A percentile compares a stretch with the other conserved stretches of the same genome.
Conservation (phyloP, 108 stramenopile species). For the Epithemia pelagica region DNA sequence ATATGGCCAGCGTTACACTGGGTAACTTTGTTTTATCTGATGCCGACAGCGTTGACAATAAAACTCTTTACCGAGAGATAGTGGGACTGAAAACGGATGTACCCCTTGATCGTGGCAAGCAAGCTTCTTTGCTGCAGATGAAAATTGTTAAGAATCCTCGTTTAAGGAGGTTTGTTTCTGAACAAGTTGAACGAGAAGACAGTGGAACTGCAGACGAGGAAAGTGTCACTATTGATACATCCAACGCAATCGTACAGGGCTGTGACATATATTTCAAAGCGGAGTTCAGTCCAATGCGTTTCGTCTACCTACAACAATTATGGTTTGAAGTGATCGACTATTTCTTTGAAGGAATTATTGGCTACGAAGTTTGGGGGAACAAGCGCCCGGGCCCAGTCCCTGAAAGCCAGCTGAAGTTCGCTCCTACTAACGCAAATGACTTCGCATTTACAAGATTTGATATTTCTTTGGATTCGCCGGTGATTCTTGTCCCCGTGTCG, state of each 20-base stretch:
- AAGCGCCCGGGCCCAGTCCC: slow-evolving; percentile 7
- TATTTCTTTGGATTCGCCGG: slow-evolving; percentile 52
- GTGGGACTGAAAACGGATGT: slow-evolving; percentile 46
- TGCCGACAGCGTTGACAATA: slow-evolving; percentile 24
- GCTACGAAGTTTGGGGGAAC: slow-evolving; percentile 61
- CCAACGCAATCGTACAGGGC: slow-evolving; percentile 22
- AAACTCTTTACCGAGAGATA: slow-evolving; percentile 60
- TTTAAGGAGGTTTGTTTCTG: background rate
- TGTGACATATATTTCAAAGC: slow-evolving; percentile 40
- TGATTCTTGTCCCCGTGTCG: slow-evolving; percentile 57
- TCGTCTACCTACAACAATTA: slow-evolving; percentile 70
- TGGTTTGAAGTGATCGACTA: slow-evolving; percentile 80
- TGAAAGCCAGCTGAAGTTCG: background rate
- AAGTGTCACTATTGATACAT: slow-evolving; percentile 1
- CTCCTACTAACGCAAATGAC: slow-evolving; percentile 25
- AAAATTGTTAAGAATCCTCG: slow-evolving; percentile 30
- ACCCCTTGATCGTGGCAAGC: background rate
- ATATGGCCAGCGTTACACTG: slow-evolving; percentile 33
- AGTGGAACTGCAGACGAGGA: background rate
- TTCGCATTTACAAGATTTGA: slow-evolving; percentile 44
- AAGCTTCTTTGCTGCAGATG: slow-evolving; percentile 42
- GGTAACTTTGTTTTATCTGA: slow-evolving; percentile 52
- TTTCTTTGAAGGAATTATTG: slow-evolving; percentile 71
- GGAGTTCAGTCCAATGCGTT: slow-evolving; percentile 56
- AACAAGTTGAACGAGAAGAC: slow-evolving; percentile 17